Evolutionary conservation across 2,329 filamentous ascomycete species (phyloP).

Genomic region (Hypoxylon sp.): DNA sequence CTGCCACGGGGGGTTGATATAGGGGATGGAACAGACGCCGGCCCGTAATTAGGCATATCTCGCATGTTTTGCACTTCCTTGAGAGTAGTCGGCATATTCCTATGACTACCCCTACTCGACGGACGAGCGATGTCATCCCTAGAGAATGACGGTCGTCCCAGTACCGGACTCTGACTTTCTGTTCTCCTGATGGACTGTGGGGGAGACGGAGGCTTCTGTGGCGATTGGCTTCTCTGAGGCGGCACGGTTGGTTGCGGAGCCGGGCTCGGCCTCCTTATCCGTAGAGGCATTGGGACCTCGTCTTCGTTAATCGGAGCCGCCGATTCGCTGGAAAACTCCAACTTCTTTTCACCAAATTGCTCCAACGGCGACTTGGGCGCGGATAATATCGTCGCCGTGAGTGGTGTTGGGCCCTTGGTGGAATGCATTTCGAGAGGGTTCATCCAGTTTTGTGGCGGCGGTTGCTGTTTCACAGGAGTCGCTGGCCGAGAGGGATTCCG

Average conservation of each 20-base stretch:
- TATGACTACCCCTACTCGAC: conserved; percentile 49
- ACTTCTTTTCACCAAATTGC: conserved; percentile 59
- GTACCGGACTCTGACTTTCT: conserved; percentile 32
- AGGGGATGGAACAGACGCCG: conserved; percentile 60
- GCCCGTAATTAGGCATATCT: conserved; percentile 46
- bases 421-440: conserved; percentile 66
- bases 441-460: conserved; percentile 55
- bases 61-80: conserved; percentile 44
- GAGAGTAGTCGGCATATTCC: conserved; percentile 46
- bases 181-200: conserved; percentile 54
- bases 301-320: conserved; percentile 54
- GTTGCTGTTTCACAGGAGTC: conserved; percentile 55
- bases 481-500: conserved; percentile 53
- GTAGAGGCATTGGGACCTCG: conserved; percentile 47
- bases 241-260: conserved; percentile 26
- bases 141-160: conserved; percentile 29
- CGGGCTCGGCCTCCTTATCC: conserved; percentile 46
- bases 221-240: conserved; percentile 31
- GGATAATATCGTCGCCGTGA: conserved; percentile 33
- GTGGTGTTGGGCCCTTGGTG: conserved; percentile 49
- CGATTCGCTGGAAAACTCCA: conserved; percentile 49
- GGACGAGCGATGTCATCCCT: conserved; percentile 41
- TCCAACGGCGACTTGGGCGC: conserved; percentile 58
- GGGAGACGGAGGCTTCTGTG: conserved; percentile 54
- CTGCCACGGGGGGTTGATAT: conserved; percentile 59